Base-by-base conservation (phyloP, 2,329 filamentous ascomycete genomes). In the Dichotomopilus funicola region DNA sequence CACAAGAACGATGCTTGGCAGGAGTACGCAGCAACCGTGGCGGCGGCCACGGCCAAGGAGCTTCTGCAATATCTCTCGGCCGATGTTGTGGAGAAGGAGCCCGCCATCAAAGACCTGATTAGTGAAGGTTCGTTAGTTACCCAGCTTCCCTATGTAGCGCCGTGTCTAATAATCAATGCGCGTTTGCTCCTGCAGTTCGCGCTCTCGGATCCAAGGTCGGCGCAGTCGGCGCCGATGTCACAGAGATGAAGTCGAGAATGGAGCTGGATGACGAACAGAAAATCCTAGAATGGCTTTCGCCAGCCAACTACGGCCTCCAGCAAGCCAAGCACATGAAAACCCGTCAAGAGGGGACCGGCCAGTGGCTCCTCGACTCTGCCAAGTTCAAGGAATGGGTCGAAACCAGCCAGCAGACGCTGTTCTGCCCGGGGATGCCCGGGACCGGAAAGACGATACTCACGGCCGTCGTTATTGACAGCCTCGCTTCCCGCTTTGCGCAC, bases 1-100 rank as follows among this genome's bases (percentile, higher is more conserved):
- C 49, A 51, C 27, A 43, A 51, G 36, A 51, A 51, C 40, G 27
- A 44, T 42, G 9, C 8, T 6, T 51, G 40, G 49, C 49, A 48
- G n/a, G 19, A n/a, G 6, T 27, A 44, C 11, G 37, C 37, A 9
- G 42, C 42, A 27, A 12, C 42, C n/a, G 8, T 27, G n/a, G n/a
- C 42, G 4, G 42, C 42, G 1, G 42, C 42, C 42, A 12, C 4
- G 37, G 37, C 37, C 2, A 40, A 40, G 37, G 37, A 12, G 37
- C 37, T 40, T 9, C 37, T 40, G 37, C 37, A 40, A 12, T 4
- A 40, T 2, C 2, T 40, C 1, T 9, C 37, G 4, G 9, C 37
- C 9, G 8, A 40, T 12, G 37, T 2, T 40, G 37, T 40, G 9
- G 37, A 40, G 4, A 40, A 4, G 12, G 37, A 40, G 4, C 37